Evolutionary conservation across 2,329 filamentous ascomycete genomes (phyloP).

Genomic region (Bipolaris sorokiniana): DNA sequence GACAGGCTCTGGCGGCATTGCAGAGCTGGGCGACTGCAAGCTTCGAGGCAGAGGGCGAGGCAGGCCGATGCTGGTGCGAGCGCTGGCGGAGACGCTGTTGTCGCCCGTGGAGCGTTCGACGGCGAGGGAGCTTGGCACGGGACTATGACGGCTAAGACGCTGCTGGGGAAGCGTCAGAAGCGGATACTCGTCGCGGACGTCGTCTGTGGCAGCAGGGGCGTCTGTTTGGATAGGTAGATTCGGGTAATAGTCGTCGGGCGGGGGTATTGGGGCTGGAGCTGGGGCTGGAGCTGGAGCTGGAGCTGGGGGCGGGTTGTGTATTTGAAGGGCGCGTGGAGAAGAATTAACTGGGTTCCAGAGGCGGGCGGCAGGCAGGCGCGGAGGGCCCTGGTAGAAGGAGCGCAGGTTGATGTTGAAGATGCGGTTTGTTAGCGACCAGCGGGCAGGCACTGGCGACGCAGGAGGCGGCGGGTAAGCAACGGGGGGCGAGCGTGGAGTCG

Average conservation of each 20-base stretch:
- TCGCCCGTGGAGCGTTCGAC: conserved; percentile 51
- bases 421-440: conserved; percentile 52
- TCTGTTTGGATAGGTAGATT: conserved; percentile 52
- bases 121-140: conserved; percentile 42
- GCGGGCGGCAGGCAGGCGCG: conserved; percentile 55
- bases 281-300: neutral
- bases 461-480: conserved; percentile 34
- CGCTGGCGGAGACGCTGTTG: conserved; percentile 38
- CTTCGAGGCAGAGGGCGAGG: conserved; percentile 49
- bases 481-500: conserved; percentile 36
- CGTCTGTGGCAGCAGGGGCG: conserved; percentile 27
- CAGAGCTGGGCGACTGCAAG: conserved; percentile 31
- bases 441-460: conserved; percentile 38
- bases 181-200: conserved; percentile 59
- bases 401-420: conserved; percentile 48
- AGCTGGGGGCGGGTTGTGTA: conserved; percentile 39
- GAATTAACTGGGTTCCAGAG: conserved; percentile 68
- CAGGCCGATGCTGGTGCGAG: conserved; percentile 60
- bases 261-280: neutral
- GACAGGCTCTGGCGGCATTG: conserved; percentile 33
- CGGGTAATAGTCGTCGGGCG: conserved; percentile 37
- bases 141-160: conserved; percentile 59
- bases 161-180: conserved; percentile 64
- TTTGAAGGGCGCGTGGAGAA: conserved; percentile 56
- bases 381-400: conserved; percentile 34